Evolutionary conservation across 2,329 filamentous ascomycete genomes (phyloP).

Genomic region (Aspergillus sp.): DNA sequence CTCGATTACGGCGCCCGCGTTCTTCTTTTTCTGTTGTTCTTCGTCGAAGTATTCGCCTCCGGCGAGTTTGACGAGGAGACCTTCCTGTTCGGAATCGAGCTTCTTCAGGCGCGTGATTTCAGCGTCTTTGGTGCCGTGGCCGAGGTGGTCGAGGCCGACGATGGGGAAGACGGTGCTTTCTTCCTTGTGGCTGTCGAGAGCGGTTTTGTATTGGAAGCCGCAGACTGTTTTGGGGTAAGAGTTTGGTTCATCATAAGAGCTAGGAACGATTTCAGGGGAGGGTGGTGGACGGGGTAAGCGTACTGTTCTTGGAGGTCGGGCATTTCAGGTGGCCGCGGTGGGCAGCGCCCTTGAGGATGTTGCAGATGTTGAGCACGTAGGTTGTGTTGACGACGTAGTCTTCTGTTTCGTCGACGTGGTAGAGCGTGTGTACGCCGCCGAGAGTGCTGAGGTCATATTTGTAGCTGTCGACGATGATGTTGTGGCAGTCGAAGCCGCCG

Average conservation of each 20-base stretch:
- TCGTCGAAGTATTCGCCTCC: slow-evolving; percentile 56
- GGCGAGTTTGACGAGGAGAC: slow-evolving; percentile 68
- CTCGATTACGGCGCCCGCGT: slow-evolving; percentile 68
- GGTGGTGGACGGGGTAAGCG: slow-evolving; percentile 10
- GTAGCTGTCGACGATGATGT: slow-evolving; percentile 38
- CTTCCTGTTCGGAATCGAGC: slow-evolving; percentile 68
- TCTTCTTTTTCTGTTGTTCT: slow-evolving; percentile 58
- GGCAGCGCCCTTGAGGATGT: slow-evolving; percentile 30
- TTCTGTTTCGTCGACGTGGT: slow-evolving; percentile 32
- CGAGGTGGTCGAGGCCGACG: slow-evolving; percentile 67
- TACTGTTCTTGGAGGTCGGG: slow-evolving; percentile 40
- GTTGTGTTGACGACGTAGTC: slow-evolving; percentile 36
- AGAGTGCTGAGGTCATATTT: slow-evolving; percentile 44
- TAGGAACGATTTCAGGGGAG: neutral
- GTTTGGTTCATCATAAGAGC: neutral
- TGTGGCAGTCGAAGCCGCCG: slow-evolving; percentile 41
- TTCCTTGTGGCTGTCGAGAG: slow-evolving; percentile 51
- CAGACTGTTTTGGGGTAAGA: slow-evolving; percentile 62
- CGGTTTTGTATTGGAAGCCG: slow-evolving; percentile 64
- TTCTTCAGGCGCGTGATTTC: slow-evolving; percentile 67
- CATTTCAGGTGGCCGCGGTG: slow-evolving; percentile 32
- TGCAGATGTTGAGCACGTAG: slow-evolving; percentile 42
- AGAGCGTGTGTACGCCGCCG: slow-evolving; percentile 41
- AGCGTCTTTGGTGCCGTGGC: slow-evolving; percentile 56
- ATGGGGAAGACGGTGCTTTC: slow-evolving; percentile 68